phyloP scores from a whole-genome alignment of 305 asterid species.

The Fraxinus sp. region DNA sequence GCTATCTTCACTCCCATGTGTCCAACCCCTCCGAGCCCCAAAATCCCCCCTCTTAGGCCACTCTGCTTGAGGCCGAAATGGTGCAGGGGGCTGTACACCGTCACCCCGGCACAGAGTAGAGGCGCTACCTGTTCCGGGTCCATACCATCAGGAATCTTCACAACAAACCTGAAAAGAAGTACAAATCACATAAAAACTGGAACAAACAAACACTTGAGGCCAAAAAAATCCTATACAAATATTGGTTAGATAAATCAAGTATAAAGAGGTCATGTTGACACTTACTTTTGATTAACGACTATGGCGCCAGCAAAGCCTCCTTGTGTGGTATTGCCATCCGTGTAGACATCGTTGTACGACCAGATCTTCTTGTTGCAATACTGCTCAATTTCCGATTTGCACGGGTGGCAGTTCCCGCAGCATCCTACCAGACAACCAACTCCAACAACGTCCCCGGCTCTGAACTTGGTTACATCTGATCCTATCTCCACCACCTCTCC shows the following conservation, averaged over 20 bases:
- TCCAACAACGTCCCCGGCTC: conserved; percentile 73
- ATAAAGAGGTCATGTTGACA: background rate
- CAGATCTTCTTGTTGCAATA: conserved; percentile 93
- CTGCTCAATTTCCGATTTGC: conserved; percentile 75
- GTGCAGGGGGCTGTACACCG: conserved; percentile 77
- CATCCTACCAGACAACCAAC: conserved; percentile 85
- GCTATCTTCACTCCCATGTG: conserved; percentile 96
- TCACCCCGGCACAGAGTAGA: conserved; percentile 84
- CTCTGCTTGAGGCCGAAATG: conserved; percentile 68
- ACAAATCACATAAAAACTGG: background rate
- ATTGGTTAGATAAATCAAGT: background rate
- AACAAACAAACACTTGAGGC: background rate
- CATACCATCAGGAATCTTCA: conserved; percentile 88
- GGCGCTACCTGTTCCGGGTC: conserved; percentile 91
- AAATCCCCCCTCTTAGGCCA: conserved; percentile 72
- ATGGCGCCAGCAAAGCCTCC: conserved; percentile 85
- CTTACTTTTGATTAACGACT: conserved; percentile 87
- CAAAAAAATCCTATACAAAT: background rate
- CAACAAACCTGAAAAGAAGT: conserved; percentile 56
- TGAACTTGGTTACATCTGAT: conserved; percentile 61
- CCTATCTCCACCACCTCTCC: conserved; percentile 94
- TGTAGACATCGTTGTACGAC: conserved; percentile 86
- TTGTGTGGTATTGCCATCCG: conserved; percentile 84
- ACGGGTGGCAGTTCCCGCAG: conserved; percentile 65
- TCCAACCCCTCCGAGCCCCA: conserved; percentile 95